Evolutionary conservation across 225 moss, liverwort and hornwort species (phyloP).

Genomic region (Anthoceros angustus): DNA sequence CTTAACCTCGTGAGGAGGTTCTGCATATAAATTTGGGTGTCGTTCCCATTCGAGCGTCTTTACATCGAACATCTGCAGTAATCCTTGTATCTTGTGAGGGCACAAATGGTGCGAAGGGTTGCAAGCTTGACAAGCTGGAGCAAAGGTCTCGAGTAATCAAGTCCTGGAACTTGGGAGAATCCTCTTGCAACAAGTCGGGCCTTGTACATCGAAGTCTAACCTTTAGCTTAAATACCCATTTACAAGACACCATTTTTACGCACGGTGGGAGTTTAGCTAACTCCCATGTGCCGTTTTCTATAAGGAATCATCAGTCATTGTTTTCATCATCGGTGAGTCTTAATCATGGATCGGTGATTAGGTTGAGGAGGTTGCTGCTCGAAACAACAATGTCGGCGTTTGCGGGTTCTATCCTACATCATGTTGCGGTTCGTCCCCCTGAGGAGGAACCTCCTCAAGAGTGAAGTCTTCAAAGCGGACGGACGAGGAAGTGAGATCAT

Average conservation of each 20-base stretch:
- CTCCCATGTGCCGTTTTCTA: not conserved
- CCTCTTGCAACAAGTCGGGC: not conserved
- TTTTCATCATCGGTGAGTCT: no score
- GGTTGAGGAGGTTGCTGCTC: no score
- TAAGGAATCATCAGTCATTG: not conserved
- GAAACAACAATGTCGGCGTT: no score
- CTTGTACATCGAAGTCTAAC: not conserved
- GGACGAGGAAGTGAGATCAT: no score
- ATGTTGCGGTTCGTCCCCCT: no score
- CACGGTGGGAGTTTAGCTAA: not conserved
- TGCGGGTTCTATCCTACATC: no score
- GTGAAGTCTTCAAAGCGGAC: no score
- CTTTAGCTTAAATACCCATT: not conserved
- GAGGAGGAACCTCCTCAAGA: no score
- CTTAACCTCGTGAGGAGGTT: not conserved
- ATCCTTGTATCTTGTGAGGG: not conserved
- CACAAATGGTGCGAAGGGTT: not conserved
- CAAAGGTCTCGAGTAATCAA: slow-evolving; percentile 8
- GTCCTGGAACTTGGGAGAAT: not conserved
- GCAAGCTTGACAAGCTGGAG: not conserved
- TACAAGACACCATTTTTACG: not conserved
- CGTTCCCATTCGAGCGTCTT: slow-evolving; percentile 1
- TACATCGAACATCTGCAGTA: not conserved
- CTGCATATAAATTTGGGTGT: not conserved
- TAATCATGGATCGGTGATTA: no score